Evolutionary conservation across 129 eudicot species (phyloP).

Genomic region (Rutidosis leptorrhynchoides): DNA sequence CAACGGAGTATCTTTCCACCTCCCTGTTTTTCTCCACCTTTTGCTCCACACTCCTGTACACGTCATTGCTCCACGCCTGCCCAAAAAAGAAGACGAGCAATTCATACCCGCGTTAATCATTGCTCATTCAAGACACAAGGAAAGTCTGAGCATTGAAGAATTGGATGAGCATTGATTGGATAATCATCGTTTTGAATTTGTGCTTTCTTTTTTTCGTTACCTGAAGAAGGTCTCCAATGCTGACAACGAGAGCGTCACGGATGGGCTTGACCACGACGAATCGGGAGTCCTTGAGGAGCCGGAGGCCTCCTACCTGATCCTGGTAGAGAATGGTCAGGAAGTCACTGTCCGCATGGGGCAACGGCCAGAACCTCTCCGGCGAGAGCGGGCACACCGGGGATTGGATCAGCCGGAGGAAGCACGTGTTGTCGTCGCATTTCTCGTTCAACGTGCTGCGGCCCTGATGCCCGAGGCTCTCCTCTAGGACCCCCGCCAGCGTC

Average conservation of each 20-base stretch:
- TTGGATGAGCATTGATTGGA: no score
- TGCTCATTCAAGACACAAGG: background rate
- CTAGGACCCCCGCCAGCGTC: slow-evolving; percentile 51
- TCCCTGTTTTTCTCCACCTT: slow-evolving; percentile 50
- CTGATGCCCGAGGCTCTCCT: no score
- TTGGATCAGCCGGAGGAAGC: slow-evolving; percentile 61
- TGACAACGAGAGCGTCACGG: slow-evolving; percentile 53
- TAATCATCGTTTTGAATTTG: no score
- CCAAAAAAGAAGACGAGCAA: background rate
- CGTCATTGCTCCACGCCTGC: slow-evolving; percentile 80
- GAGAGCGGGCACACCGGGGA: slow-evolving; percentile 60
- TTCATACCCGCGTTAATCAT: background rate
- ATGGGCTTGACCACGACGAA: slow-evolving; percentile 73
- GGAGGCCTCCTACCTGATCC: slow-evolving; percentile 71
- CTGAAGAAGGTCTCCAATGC: slow-evolving; percentile 74
- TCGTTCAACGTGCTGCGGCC: slow-evolving; percentile 39
- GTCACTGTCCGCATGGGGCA: slow-evolving; percentile 73
- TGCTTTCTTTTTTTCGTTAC: no score
- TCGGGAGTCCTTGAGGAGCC: slow-evolving; percentile 60
- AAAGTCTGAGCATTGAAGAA: no score
- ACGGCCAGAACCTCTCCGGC: slow-evolving; percentile 38
- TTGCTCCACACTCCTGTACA: slow-evolving; percentile 69
- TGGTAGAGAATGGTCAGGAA: slow-evolving; percentile 67
- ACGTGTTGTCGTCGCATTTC: slow-evolving; percentile 43
- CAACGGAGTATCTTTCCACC: slow-evolving; percentile 61